These are phyloP conservation scores for Xylariaceae sp. DNA, from an alignment of 2,329 filamentous ascomycete genomes.

Conservation along the genomic window DNA sequence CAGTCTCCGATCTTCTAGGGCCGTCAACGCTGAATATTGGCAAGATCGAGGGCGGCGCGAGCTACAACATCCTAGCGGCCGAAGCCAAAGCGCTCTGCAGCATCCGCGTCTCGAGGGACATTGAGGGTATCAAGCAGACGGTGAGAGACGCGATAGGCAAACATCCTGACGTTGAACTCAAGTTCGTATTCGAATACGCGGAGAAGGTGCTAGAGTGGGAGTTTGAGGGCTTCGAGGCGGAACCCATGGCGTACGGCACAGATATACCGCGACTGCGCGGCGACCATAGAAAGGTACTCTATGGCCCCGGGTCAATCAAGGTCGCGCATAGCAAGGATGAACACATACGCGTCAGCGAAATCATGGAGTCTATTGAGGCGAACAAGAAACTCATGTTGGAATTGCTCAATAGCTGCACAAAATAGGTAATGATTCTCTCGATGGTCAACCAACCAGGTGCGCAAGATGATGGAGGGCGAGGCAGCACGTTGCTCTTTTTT, in stretches of 20 bases:
- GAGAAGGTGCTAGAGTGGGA: constrained; percentile 39
- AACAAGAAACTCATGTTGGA: constrained; percentile 34
- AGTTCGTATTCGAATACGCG: constrained; percentile 36
- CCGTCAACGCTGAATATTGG: constrained; percentile 40
- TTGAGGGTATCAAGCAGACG: constrained; percentile 34
- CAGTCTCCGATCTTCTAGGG: constrained; percentile 36
- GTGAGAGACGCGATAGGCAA: constrained; percentile 33
- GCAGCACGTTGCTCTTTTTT: too few species aligned
- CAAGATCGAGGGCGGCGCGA: constrained; percentile 37
- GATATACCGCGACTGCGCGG: constrained; percentile 37
- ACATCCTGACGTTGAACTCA: constrained; percentile 35
- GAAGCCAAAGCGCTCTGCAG: constrained; percentile 39
- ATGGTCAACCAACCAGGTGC: neutral
- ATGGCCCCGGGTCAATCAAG: constrained; percentile 39
- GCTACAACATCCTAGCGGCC: constrained; percentile 39
- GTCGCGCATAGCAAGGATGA: constrained; percentile 39
- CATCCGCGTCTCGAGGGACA: constrained; percentile 37
- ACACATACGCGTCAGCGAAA: constrained; percentile 34
- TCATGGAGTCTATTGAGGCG: constrained; percentile 37
- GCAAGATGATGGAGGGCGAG: too few species aligned
- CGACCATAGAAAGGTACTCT: constrained; percentile 36
- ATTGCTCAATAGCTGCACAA: constrained; percentile 13
- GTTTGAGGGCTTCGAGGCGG: constrained; percentile 37
- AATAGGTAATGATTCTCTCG: neutral
- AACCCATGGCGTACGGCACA: constrained; percentile 38